Percentiles rank a stretch among this genome's conserved stretches.
These are phyloP conservation scores for Globisporangium iwayamae DNA, from an alignment of 352 stramenopile species.

Conservation along the genomic window DNA sequence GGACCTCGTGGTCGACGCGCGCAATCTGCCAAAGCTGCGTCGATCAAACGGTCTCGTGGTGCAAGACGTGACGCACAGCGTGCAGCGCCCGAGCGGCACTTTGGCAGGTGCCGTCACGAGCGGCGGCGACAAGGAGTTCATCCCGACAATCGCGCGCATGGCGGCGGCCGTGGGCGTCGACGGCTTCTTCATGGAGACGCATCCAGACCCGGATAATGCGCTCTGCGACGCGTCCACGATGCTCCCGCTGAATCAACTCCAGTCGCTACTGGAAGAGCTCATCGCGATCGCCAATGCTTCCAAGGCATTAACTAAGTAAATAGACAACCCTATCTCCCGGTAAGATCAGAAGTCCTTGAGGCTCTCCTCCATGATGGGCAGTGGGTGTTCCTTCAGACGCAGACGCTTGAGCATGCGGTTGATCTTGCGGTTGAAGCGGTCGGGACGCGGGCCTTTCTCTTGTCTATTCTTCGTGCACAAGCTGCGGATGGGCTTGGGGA, in stretches of 20 bases:
- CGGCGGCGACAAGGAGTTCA: slow-evolving; percentile 73
- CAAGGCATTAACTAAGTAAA: slow-evolving; percentile 23
- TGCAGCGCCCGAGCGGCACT: slow-evolving; percentile 60
- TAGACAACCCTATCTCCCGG: background rate
- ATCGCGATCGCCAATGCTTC: slow-evolving; percentile 64
- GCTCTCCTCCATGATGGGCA: slow-evolving; percentile 75
- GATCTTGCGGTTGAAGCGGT: slow-evolving; percentile 78
- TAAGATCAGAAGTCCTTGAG: slow-evolving; percentile 50
- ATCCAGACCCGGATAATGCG: slow-evolving; percentile 57
- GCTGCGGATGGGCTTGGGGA: slow-evolving; percentile 49
- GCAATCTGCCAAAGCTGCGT: slow-evolving; percentile 75
- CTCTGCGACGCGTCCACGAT: slow-evolving; percentile 74
- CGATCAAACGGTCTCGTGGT: slow-evolving; percentile 61
- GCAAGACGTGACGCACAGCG: slow-evolving; percentile 86
- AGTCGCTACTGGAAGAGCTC: slow-evolving; percentile 67
- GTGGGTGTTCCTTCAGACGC: slow-evolving; percentile 56
- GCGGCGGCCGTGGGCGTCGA: slow-evolving; percentile 83
- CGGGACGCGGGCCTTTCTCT: slow-evolving; percentile 29
- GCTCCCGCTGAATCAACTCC: slow-evolving; percentile 64
- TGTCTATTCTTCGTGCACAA: slow-evolving; percentile 35
- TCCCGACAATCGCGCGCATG: slow-evolving; percentile 82
- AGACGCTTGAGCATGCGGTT: slow-evolving; percentile 77
- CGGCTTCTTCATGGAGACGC: slow-evolving; percentile 89
- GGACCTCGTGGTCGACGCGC: slow-evolving; percentile 82
- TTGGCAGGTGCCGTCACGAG: slow-evolving; percentile 44